Evolutionary conservation across 192 early-diverging fungal species (phyloP).

Genomic region (Coemansia sp.): DNA sequence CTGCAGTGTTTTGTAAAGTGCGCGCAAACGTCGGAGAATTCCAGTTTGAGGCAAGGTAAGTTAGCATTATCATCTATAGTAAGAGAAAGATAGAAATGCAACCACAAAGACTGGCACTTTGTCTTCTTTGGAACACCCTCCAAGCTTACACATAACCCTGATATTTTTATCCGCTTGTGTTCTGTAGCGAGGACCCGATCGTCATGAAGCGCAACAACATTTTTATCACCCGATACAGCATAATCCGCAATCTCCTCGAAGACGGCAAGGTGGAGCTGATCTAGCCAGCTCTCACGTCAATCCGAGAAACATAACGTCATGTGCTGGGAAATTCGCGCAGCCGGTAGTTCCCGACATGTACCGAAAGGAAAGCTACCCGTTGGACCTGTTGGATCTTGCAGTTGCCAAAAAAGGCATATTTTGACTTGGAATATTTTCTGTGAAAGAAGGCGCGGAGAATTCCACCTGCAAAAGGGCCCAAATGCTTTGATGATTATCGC

Average conservation of each 20-base stretch:
- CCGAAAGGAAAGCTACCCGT: neutral
- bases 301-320: neutral
- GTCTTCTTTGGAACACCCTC: too few species aligned
- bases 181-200: conserved; percentile 49
- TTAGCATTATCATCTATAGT: too few species aligned
- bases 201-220: conserved; percentile 51
- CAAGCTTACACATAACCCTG: too few species aligned
- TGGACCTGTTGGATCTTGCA: too few species aligned
- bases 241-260: conserved; percentile 40
- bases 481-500: neutral
- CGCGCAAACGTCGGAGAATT: conserved; percentile 45
- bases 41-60: conserved; percentile 50
- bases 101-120: too few species aligned
- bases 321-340: neutral
- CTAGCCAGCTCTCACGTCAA: conserved; percentile 4
- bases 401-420: neutral
- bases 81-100: too few species aligned
- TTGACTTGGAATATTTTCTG: neutral
- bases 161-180: neutral
- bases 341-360: neutral
- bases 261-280: conserved; percentile 52
- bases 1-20: conserved; percentile 51
- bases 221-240: conserved; percentile 53
- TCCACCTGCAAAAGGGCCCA: neutral
- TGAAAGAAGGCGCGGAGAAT: neutral